Evolutionary conservation across 345 rosid species (phyloP).

Genomic region (Anacardium occidentale): DNA sequence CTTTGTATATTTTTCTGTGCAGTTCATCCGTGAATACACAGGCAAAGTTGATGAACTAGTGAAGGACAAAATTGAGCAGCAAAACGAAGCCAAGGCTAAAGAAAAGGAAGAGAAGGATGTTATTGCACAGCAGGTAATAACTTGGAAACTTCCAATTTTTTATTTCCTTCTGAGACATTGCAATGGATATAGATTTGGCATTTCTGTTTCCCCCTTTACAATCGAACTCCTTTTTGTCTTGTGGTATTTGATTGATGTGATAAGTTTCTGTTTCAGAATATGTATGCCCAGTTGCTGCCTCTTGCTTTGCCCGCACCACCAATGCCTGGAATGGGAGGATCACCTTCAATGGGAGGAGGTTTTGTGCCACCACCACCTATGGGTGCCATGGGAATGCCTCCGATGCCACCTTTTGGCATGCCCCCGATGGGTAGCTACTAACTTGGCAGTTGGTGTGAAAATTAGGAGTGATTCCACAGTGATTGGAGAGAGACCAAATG

Average conservation of each 20-base stretch:
- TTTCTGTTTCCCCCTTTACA: neutral
- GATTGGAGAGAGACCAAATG: neutral
- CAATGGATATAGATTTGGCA: neutral
- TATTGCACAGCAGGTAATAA: slow-evolving; percentile 78
- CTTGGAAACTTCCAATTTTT: neutral
- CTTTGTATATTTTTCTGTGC: slow-evolving; percentile 12
- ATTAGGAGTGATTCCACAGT: neutral
- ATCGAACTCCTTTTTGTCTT: neutral
- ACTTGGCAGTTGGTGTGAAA: slow-evolving; percentile 14
- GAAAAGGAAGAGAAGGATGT: slow-evolving; percentile 79
- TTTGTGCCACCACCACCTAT: slow-evolving; percentile 42
- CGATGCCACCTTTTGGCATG: slow-evolving; percentile 73
- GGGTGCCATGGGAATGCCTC: slow-evolving; percentile 73
- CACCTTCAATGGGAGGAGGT: slow-evolving; percentile 30
- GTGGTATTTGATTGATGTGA: neutral
- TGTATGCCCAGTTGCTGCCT: slow-evolving; percentile 90
- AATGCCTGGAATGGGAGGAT: slow-evolving; percentile 76
- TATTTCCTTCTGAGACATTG: neutral
- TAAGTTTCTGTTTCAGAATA: slow-evolving; percentile 50
- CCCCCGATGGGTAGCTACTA: slow-evolving; percentile 64
- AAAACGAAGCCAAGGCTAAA: slow-evolving; percentile 59
- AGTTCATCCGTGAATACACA: slow-evolving; percentile 79
- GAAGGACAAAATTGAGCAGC: slow-evolving; percentile 74
- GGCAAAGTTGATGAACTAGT: slow-evolving; percentile 81
- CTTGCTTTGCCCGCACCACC: slow-evolving; percentile 92